Conservation (phyloP, 306 rosid species). For the Clitoria ternatea region DNA sequence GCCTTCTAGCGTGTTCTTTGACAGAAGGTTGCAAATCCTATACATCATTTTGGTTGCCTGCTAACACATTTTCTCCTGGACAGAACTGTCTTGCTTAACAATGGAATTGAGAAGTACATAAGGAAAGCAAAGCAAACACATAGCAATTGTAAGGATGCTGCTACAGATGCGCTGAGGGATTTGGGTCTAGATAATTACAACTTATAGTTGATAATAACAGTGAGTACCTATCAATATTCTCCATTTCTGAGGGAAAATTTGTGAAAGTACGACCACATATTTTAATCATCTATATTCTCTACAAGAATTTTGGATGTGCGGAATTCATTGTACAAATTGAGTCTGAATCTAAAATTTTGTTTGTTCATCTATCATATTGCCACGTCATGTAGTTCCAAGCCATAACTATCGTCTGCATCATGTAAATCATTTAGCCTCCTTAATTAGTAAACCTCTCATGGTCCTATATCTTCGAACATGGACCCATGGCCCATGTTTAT, state of each 20-base stretch:
- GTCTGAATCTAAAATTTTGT: not conserved
- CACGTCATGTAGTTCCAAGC: not conserved
- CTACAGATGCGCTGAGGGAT: conserved; percentile 87
- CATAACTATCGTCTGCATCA: not conserved
- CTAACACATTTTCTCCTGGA: conserved; percentile 18
- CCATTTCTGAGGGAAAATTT: not conserved
- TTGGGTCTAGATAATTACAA: conserved; percentile 80
- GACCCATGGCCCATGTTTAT: too few relatives aligned
- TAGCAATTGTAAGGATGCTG: conserved; percentile 74
- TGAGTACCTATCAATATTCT: not conserved
- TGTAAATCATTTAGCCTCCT: not conserved
- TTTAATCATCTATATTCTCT: conserved; percentile 2
- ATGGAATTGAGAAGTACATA: conserved; percentile 70
- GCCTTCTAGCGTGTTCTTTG: not conserved
- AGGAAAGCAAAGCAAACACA: conserved; percentile 81
- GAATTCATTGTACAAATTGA: not conserved
- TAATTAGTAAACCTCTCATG: too few relatives aligned
- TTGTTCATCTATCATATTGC: not conserved
- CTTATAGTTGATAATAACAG: conserved; percentile 29
- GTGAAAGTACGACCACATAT: not conserved
- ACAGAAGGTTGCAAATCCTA: not conserved
- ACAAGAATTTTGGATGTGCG: not conserved
- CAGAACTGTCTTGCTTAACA: conserved; percentile 69
- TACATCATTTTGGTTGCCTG: not conserved
- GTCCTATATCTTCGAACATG: too few relatives aligned